Percentiles rank a stretch among this genome's conserved stretches.
Conservation (phyloP, 495 filamentous ascomycete species). For the Sabuloglossum arenarium region DNA sequence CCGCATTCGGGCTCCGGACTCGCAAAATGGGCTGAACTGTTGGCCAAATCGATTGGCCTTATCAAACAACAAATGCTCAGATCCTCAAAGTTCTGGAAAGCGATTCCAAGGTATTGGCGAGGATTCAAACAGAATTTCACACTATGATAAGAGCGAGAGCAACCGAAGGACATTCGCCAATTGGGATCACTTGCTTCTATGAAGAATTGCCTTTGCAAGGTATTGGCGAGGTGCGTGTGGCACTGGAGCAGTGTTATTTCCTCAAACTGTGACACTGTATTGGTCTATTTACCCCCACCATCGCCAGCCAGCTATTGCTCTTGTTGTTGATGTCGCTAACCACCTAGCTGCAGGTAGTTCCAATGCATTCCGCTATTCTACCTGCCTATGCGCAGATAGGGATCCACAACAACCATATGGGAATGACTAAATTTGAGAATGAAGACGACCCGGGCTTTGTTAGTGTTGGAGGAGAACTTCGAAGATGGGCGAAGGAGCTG, state of each 20-base stretch:
- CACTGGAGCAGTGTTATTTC: neutral
- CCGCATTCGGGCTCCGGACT: conserved; percentile 62
- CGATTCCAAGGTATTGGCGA: conserved; percentile 16
- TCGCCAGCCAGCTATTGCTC: neutral
- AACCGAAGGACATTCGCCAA: conserved; percentile 5
- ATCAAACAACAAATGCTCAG: conserved; percentile 7
- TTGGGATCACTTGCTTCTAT: conserved; percentile 19
- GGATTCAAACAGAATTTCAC: conserved; percentile 20
- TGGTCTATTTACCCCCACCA: neutral
- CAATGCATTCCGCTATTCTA: conserved; percentile 21
- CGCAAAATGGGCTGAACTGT: conserved; percentile 52
- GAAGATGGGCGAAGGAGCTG: conserved; percentile 10
- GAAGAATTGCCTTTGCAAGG: conserved; percentile 10
- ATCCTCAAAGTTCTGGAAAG: conserved; percentile 8
- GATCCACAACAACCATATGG: conserved; percentile 22
- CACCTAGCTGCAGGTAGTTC: conserved; percentile 14
- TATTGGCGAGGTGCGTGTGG: conserved; percentile 7
- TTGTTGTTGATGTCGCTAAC: neutral
- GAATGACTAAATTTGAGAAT: conserved; percentile 20
- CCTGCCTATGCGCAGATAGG: conserved; percentile 17
- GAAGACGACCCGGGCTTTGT: conserved; percentile 14
- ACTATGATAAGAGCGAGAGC: conserved; percentile 13
- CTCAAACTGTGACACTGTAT: neutral
- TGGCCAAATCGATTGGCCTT: conserved; percentile 15
- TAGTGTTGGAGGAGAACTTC: conserved; percentile 12